These are phyloP conservation scores for Globisporangium solare DNA, from an alignment of 352 stramenopile species.

Conservation along the genomic window DNA sequence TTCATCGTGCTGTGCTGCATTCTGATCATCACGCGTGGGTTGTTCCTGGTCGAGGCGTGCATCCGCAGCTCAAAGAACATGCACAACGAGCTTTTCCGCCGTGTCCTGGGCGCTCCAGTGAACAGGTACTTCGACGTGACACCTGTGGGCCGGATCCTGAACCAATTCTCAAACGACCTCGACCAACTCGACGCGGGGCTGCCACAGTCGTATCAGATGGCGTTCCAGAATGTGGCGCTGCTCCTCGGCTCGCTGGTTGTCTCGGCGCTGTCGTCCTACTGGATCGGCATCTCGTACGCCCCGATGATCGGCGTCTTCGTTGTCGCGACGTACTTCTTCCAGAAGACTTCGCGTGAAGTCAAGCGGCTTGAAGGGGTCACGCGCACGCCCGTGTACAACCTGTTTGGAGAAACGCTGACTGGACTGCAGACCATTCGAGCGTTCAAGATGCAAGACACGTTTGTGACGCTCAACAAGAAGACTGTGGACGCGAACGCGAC, in stretches of 20 bases:
- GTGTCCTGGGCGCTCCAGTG: too few relatives aligned
- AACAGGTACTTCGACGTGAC: too few relatives aligned
- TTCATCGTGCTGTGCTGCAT: constrained; percentile 20
- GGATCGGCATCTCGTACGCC: constrained; percentile 23
- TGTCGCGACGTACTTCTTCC: constrained; percentile 71
- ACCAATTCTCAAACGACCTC: constrained; percentile 14
- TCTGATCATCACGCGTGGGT: constrained; percentile 13
- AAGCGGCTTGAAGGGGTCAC: constrained; percentile 90
- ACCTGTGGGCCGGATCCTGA: too few relatives aligned
- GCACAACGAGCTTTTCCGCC: too few relatives aligned
- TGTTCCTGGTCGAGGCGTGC: constrained; percentile 5
- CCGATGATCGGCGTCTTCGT: constrained; percentile 45
- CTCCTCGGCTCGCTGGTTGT: too few relatives aligned
- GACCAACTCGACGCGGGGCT: constrained; percentile 37
- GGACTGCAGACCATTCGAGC: too few relatives aligned
- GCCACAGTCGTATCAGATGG: constrained; percentile 25
- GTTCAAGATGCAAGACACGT: too few relatives aligned
- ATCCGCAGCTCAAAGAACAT: too few relatives aligned
- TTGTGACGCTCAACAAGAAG: too few relatives aligned
- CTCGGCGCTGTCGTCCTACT: too few relatives aligned
- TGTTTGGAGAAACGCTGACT: too few relatives aligned
- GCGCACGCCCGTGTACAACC: background rate
- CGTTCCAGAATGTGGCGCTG: constrained; percentile 19
- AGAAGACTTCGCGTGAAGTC: constrained; percentile 71
- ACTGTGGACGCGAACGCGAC: too few relatives aligned